phyloP scores from a whole-genome alignment of 345 rosid species.

The Acer campestre region DNA sequence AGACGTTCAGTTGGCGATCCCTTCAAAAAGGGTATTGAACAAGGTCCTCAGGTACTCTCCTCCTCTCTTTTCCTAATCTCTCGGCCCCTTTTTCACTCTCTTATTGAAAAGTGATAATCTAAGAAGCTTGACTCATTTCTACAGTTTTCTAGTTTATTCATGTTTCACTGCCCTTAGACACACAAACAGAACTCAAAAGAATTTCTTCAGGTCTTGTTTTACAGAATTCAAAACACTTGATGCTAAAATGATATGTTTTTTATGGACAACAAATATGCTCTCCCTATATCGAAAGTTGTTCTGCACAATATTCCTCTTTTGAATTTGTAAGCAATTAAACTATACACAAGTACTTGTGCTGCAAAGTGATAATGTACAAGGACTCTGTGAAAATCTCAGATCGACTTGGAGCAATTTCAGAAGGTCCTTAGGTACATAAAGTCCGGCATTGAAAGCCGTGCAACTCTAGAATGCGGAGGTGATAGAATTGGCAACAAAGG shows the following conservation, averaged over 20 bases:
- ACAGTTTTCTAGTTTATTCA: not conserved
- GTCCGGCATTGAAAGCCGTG: constrained; percentile 74
- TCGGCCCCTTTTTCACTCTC: not conserved
- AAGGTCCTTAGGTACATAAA: constrained; percentile 79
- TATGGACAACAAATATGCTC: not conserved
- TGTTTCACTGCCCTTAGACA: not conserved
- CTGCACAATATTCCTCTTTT: no score
- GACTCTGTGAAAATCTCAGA: constrained; percentile 37
- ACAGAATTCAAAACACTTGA: no score
- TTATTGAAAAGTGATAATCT: not conserved
- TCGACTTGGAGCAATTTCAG: constrained; percentile 73
- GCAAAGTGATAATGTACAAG: constrained; percentile 5
- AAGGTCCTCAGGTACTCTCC: constrained; percentile 87
- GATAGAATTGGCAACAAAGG: constrained; percentile 75
- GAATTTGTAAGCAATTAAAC: no score
- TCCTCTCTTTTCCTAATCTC: not conserved
- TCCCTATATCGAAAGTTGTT: not conserved
- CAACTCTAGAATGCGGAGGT: constrained; percentile 93
- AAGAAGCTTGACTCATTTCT: not conserved
- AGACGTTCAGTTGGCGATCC: constrained; percentile 93
- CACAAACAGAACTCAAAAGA: not conserved
- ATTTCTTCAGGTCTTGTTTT: not conserved
- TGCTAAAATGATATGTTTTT: not conserved
- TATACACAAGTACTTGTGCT: not conserved
- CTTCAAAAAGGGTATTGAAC: constrained; percentile 79